Evolutionary conservation across 768 basidiomycete genomes (phyloP).

Genomic region (Pulveroboletus ravenelii): DNA sequence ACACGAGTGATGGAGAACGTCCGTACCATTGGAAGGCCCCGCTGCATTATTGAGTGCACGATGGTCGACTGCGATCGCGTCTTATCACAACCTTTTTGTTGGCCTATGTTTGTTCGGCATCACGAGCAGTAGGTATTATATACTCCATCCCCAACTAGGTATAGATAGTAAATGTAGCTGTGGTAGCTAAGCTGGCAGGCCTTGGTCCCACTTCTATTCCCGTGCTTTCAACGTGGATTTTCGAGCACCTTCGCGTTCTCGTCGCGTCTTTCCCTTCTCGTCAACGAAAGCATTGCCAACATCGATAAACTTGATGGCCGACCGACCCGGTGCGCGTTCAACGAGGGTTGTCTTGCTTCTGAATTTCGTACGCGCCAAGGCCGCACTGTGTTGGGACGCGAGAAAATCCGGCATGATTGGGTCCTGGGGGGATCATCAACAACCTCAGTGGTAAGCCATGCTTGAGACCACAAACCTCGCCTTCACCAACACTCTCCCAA

Average conservation of each 20-base stretch:
- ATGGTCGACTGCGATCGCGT: conserved; percentile 8
- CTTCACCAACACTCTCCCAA: conserved; percentile 76
- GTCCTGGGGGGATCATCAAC: conserved; percentile 39
- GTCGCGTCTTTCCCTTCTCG: conserved; percentile 45
- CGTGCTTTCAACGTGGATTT: conserved; percentile 34
- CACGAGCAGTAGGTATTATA: background rate
- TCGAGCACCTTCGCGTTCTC: conserved; percentile 48
- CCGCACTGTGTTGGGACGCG: conserved; percentile 41
- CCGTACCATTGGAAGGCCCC: conserved; percentile 71
- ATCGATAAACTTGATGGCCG: conserved; percentile 64
- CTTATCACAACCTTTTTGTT: conserved; percentile 11
- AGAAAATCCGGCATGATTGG: conserved; percentile 57
- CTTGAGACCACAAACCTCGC: conserved; percentile 43
- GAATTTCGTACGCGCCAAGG: conserved; percentile 35
- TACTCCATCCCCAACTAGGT: background rate
- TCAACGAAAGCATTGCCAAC: conserved; percentile 70
- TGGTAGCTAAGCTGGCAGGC: conserved; percentile 2
- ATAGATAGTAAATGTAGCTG: background rate
- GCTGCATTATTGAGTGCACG: conserved; percentile 63
- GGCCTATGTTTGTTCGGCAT: conserved; percentile 18
- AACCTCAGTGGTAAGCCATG: background rate
- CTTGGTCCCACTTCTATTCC: conserved; percentile 24
- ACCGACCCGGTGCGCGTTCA: conserved; percentile 40
- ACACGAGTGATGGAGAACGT: background rate
- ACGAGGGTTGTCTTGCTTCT: conserved; percentile 37